Conservation (phyloP, 192 early-diverging fungal species). For the Podochytrium sp. region DNA sequence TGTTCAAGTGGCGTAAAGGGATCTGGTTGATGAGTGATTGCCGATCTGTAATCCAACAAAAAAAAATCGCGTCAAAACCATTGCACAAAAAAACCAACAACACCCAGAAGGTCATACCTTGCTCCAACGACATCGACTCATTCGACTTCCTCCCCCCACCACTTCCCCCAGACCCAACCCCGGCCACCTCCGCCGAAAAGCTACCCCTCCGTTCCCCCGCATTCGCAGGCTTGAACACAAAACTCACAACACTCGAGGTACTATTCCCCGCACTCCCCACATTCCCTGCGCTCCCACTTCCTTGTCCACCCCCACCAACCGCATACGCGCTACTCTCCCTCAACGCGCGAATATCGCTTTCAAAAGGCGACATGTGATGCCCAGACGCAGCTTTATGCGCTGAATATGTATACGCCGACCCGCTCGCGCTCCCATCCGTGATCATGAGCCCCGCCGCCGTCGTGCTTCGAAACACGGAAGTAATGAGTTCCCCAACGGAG, state of each 20-base stretch:
- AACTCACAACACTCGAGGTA: not conserved
- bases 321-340: not conserved
- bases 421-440: no score
- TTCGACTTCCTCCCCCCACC: not conserved
- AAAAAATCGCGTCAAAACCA: no score
- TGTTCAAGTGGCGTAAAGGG: not conserved
- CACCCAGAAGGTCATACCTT: not conserved
- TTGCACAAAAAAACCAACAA: not conserved
- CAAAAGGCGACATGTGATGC: constrained; percentile 12
- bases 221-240: not conserved
- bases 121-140: not conserved
- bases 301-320: not conserved
- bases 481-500: constrained; percentile 9
- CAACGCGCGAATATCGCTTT: constrained; percentile 7
- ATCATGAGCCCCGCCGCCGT: no score
- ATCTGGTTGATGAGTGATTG: constrained; percentile 3
- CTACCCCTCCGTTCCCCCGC: constrained; percentile 1
- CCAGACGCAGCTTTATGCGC: not conserved
- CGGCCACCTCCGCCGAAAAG: not conserved
- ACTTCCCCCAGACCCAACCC: not conserved
- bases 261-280: not conserved
- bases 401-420: no score
- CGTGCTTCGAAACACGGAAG: not conserved
- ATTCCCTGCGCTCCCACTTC: not conserved
- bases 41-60: not conserved